Conservation (phyloP, 441 rosid genomes). For the Aleurites moluccanus region DNA sequence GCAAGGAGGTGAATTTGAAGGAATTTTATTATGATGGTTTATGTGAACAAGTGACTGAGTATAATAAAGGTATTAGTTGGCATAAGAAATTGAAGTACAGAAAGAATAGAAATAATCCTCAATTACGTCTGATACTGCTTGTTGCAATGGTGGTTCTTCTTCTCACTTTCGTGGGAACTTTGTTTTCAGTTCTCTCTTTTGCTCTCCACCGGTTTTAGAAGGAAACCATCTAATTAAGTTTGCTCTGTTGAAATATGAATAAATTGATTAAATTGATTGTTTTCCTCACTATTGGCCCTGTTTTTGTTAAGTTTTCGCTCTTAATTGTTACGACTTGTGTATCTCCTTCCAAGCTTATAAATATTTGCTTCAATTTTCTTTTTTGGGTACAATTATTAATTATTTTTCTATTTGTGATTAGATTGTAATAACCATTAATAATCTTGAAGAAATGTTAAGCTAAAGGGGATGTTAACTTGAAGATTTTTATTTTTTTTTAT, state of each 20-base stretch:
- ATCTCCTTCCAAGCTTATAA: no score
- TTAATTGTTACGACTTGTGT: no score
- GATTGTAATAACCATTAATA: no score
- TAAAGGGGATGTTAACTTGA: no score
- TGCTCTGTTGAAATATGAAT: not conserved
- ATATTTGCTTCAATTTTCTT: no score
- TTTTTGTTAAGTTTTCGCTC: no score
- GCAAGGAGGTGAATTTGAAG: conserved; percentile 24
- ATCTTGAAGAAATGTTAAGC: no score
- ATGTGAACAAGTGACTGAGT: conserved; percentile 38
- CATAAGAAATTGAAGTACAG: conserved; percentile 1
- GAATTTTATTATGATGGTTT: conserved; percentile 48
- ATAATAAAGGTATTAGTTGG: conserved; percentile 11
- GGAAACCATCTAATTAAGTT: not conserved
- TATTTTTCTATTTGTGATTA: no score
- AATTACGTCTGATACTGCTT: not conserved
- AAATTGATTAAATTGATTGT: not conserved
- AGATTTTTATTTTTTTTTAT: no score
- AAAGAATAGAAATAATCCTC: not conserved
- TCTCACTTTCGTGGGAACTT: conserved; percentile 29
- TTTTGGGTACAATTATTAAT: no score
- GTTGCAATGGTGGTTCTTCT: conserved; percentile 29
- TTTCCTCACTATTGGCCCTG: not conserved
- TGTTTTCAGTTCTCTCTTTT: conserved; percentile 37
- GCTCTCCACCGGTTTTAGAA: conserved; percentile 23